Evolutionary conservation across 1,139 yeast species (phyloP).

Genomic region (Yamadazyma jaroonii): DNA sequence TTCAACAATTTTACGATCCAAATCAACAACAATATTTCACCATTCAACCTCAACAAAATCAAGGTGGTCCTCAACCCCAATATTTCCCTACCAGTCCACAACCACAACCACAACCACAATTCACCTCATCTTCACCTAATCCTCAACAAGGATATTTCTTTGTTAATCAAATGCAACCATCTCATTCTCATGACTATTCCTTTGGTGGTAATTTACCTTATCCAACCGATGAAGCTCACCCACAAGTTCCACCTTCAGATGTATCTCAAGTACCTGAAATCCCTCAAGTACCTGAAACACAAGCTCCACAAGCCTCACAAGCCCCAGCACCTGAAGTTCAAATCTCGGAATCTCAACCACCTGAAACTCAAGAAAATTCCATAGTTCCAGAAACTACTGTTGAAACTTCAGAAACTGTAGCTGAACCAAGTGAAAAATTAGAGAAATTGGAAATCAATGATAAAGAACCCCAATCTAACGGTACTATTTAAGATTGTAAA

Average conservation of each 20-base stretch:
- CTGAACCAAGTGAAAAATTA: no score
- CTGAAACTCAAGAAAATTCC: no score
- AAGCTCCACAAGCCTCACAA: no score
- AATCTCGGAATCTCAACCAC: no score
- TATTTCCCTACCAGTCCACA: constrained; percentile 39
- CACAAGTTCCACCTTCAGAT: background rate
- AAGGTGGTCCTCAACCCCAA: constrained; percentile 33
- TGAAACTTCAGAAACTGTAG: no score
- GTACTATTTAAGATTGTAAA: no score
- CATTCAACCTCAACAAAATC: constrained; percentile 32
- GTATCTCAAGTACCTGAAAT: no score
- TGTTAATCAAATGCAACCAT: constrained; percentile 5
- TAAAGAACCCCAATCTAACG: no score
- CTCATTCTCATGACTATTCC: constrained; percentile 9
- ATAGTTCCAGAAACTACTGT: no score
- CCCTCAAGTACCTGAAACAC: no score
- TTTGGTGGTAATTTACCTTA: constrained; percentile 18
- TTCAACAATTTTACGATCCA: constrained; percentile 43
- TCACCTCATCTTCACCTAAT: constrained; percentile 14
- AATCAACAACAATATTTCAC: constrained; percentile 47
- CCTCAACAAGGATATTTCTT: constrained; percentile 8
- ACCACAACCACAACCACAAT: constrained; percentile 17
- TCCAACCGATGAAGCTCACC: constrained; percentile 11
- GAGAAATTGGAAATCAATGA: no score
- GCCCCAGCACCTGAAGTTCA: no score